Percentiles rank a stretch among this genome's conserved stretches.
Evolutionary conservation across 129 eudicot genomes (phyloP).

Genomic region (Pulicaria dysenterica): DNA sequence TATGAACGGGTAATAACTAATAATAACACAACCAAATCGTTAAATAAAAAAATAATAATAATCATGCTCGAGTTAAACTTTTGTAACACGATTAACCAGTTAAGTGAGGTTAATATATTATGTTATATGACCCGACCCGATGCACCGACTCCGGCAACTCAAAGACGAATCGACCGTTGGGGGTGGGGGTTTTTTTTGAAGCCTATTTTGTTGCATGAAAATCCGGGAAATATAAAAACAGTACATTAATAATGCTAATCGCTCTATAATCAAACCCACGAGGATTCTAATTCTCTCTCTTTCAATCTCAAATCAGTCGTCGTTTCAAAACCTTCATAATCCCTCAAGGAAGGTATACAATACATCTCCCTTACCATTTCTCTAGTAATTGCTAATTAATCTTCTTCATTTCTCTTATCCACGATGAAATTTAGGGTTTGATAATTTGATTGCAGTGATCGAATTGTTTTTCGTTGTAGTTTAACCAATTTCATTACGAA

Average conservation of each 20-base stretch:
- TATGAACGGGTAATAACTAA: too few species aligned
- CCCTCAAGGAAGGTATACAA: conserved; percentile 18
- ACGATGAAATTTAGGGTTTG: not conserved
- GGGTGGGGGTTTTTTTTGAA: not conserved
- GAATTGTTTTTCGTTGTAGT: too few species aligned
- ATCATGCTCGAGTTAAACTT: too few species aligned
- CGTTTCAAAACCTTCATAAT: conserved; percentile 31
- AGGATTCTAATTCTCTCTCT: conserved; percentile 24
- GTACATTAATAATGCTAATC: conserved; percentile 23
- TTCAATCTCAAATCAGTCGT: conserved; percentile 23
- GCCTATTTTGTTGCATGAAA: conserved; percentile 27
- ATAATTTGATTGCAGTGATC: not conserved
- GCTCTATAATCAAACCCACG: conserved; percentile 17
- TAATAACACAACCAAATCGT: too few species aligned
- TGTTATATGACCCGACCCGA: not conserved
- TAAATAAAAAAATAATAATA: too few species aligned
- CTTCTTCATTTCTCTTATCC: not conserved
- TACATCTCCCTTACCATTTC: not conserved
- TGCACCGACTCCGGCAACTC: not conserved
- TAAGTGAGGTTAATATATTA: too few species aligned
- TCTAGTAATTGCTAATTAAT: not conserved
- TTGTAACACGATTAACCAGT: too few species aligned
- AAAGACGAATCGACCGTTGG: not conserved
- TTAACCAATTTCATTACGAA: not conserved
- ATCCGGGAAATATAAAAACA: conserved; percentile 1